These are phyloP conservation scores for Saccharomycopsis lassenensis DNA, from an alignment of 805 yeast genomes.

Conservation along the genomic window DNA sequence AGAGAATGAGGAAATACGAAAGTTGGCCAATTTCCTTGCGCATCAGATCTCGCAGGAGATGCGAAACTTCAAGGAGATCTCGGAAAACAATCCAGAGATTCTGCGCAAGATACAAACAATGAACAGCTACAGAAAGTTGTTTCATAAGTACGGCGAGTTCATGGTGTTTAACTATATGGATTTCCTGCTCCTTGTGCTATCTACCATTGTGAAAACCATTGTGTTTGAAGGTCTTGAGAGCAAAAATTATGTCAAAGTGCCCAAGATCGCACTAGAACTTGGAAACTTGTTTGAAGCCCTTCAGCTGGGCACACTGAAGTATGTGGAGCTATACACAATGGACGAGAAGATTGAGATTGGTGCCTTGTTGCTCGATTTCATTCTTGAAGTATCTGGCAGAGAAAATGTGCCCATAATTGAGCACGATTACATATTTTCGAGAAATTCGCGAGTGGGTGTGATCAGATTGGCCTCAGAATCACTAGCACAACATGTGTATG, in stretches of 20 bases:
- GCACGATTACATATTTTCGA: too few species aligned
- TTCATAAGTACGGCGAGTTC: constrained; percentile 1
- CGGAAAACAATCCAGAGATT: constrained; percentile 1
- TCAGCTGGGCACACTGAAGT: not conserved
- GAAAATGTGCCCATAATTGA: not conserved
- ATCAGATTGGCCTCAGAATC: too few species aligned
- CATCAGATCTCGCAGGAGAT: not conserved
- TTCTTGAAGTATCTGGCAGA: constrained; percentile 1
- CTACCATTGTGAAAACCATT: not conserved
- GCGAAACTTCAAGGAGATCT: not conserved
- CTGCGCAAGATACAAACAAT: not conserved
- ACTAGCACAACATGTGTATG: too few species aligned
- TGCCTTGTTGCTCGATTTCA: constrained; percentile 2
- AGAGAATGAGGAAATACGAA: not conserved
- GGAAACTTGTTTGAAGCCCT: constrained; percentile 1
- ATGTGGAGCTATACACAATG: not conserved
- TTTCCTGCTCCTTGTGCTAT: not conserved
- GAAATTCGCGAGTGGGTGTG: too few species aligned
- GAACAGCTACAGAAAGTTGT: constrained; percentile 1
- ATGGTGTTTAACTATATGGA: not conserved
- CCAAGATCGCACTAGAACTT: constrained; percentile 2
- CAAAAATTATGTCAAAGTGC: not conserved
- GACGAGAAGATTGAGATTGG: constrained; percentile 4
- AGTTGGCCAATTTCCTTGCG: not conserved
- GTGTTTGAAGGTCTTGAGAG: not conserved